Evolutionary conservation across 257 asterid genomes (phyloP), one percentile per base, ranked within the genome.

Genomic region (Orobanche coerulescens): DNA sequence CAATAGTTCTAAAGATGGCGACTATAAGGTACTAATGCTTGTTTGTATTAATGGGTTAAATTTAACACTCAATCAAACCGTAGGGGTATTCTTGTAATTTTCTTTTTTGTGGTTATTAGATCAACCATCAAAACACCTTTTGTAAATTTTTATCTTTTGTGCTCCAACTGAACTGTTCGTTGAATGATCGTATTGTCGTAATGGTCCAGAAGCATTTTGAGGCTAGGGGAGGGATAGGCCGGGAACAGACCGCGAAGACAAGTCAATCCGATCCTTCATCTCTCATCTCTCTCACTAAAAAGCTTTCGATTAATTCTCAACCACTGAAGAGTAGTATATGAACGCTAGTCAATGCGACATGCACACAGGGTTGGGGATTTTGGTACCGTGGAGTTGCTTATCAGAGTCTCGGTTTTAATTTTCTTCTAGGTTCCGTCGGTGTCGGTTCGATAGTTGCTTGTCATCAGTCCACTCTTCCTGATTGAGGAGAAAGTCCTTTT

Each of bases 231-330:
- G 68, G 66, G 72, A 40, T 57, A 12, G 47, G 23, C 5, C 75
- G 53, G 33, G 87, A 65, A 61, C 75, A 51, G n/a, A 6, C 69
- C 5, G 56, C 22, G 8, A 70, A 71, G 61, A 58, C 64, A 1
- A 56, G 60, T 30, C 54, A 22, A 8, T 1, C 76, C 14, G 76
- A 74, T 61, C 51, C 66, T 9, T 51, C 79, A 1, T 70, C 90
- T 23, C 78, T 78, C 0, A 58, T 80, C 30, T 13, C 69, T 67
- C 82, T 79, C 15, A 77, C 88, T 6, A 47, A 73, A 37, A 74
- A 75, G 53, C 81, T 84, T 1, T 76, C 86, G 0, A 65, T 83
- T 13, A 54, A 50, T 68, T 57, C 83, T 30, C 75, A 63, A 54
- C 72, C 78, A 6, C 20, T 72, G 48, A 50, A 76, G 65, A 66